A percentile compares a stretch with the other conserved stretches of the same genome.
Evolutionary conservation across 495 filamentous ascomycete genomes (phyloP).

Genomic region (Aspergillus saccharolyticus): DNA sequence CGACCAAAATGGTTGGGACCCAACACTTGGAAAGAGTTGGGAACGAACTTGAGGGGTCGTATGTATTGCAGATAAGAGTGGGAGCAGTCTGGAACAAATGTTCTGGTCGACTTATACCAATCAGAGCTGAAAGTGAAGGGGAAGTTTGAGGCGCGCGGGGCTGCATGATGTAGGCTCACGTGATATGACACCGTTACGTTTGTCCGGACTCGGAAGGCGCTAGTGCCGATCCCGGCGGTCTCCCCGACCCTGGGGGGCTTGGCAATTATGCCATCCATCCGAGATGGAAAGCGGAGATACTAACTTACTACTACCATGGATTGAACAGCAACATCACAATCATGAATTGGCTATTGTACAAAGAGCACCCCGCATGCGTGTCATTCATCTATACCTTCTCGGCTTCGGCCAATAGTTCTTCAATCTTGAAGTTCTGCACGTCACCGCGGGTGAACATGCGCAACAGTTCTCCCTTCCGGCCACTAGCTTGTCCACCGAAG

Average conservation of each 20-base stretch:
- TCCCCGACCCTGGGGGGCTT: background rate
- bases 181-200: background rate
- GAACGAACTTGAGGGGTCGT: background rate
- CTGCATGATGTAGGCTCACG: background rate
- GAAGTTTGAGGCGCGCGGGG: background rate
- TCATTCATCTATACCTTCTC: conserved; percentile 61
- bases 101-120: background rate
- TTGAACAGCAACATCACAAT: too few species aligned
- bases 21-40: background rate
- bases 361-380: too few species aligned
- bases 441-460: conserved; percentile 79
- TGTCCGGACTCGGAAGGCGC: background rate
- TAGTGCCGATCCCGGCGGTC: background rate
- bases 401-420: conserved; percentile 78
- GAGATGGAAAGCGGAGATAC: background rate
- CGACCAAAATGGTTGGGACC: background rate
- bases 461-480: conserved; percentile 58
- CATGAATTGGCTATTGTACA: background rate
- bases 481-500: conserved; percentile 47
- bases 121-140: background rate
- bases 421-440: conserved; percentile 64
- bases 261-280: background rate
- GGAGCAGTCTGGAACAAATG: background rate
- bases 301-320: too few species aligned
- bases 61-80: background rate